phyloP scores from a whole-genome alignment of 2,329 filamentous ascomycete species.

The Fusarium sulawesiense region DNA sequence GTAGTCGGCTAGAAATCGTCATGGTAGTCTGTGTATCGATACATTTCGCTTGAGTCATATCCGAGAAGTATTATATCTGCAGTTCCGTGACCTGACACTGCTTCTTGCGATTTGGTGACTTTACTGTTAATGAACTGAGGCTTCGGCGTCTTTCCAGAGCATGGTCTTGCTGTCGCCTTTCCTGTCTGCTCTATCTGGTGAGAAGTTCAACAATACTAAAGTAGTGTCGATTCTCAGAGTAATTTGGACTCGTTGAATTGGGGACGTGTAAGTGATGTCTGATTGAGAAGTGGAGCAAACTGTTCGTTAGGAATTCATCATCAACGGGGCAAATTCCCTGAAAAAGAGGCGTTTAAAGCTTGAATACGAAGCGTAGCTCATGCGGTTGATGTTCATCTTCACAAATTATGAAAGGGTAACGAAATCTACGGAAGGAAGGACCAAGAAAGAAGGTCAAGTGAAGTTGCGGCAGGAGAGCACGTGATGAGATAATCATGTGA shows the following conservation, averaged over 20 bases:
- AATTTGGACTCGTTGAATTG: not conserved
- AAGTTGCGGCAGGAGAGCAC: slow-evolving; percentile 9
- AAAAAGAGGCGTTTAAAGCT: too few relatives aligned
- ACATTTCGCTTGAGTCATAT: not conserved
- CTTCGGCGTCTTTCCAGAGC: not conserved
- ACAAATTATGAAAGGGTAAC: not conserved
- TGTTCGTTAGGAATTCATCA: not conserved
- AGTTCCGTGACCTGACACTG: not conserved
- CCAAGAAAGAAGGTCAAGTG: slow-evolving; percentile 1
- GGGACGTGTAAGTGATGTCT: slow-evolving; percentile 1
- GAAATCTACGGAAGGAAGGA: not conserved
- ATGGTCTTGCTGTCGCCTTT: not conserved
- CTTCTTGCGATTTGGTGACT: not conserved
- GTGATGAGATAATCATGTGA: slow-evolving; percentile 14
- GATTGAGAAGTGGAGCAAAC: not conserved
- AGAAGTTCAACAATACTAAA: not conserved
- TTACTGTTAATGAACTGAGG: not conserved
- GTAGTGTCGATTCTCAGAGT: not conserved
- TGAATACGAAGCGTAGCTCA: accelerated
- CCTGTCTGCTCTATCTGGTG: not conserved
- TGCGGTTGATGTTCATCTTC: not conserved
- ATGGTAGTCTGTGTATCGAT: not conserved
- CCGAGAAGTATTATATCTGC: not conserved
- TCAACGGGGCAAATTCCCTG: not conserved
- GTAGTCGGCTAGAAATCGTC: not conserved